Base-by-base conservation (phyloP, 2,329 filamentous ascomycete genomes). In the Aspergillus udagawae region DNA sequence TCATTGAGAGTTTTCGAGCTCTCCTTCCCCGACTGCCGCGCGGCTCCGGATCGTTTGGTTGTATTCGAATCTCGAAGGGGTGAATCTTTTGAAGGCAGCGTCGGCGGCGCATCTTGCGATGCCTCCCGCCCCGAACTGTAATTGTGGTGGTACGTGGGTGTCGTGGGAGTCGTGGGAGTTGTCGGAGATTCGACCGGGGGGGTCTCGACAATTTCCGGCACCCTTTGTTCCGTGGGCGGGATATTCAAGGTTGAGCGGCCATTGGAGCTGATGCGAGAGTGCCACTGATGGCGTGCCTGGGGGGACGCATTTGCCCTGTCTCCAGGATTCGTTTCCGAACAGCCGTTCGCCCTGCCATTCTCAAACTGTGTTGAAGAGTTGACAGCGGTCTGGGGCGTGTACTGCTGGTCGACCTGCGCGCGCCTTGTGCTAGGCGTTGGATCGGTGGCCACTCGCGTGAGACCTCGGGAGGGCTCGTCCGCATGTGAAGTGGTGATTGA, bases 161-260 rank as follows among this genome's bases (percentile, higher is more conserved):
- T 29, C 28, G 28, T 61, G n/a, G n/a, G n/a, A n/a, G n/a, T n/a
- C 23, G 62, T 25, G 32, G 68, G 59, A 42, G 59, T 53, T 55
- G 59, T 62, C 44, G 55, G 60, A n/a, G 78, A 72, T 50, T 82
- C 79, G 4, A 75, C 67, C 1, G 83, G 77, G 14, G 85, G 83
- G 1, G 88, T 88, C 70, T 92, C 89, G 54, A 85, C 71, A 56
- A 85, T 84, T 52, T 83, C 78, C 10, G 83, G 83, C 14, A 85
- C 75, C 23, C 70, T 68, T 60, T 75, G 73, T 58, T 74, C 69
- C 52, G 80, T 79, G 12, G 80, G 76, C 35, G 82, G 78, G 54
- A 80, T 70, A 32, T 79, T 75, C 50, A 80, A 73, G n/a, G 79
- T 83, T 7, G 82, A 83, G 28, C 81, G 77, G 5, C 82, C 83